Base-by-base conservation (phyloP, 2,329 filamentous ascomycete species). In the Claviceps sp. region DNA sequence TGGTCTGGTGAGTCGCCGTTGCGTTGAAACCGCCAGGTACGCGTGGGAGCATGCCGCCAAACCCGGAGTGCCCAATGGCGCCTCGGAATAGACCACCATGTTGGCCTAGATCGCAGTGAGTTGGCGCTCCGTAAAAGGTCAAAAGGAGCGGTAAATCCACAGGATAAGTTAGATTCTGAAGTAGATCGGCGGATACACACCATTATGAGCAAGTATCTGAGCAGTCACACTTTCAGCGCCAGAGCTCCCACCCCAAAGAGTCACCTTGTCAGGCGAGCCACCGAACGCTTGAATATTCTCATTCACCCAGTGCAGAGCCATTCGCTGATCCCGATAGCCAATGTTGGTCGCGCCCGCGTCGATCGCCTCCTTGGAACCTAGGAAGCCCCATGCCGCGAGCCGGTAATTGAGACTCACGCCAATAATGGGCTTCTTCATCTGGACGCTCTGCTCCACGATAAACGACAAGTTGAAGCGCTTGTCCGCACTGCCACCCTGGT, bases 161-260 rank as follows among this genome's bases (percentile, higher is more conserved):
- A 9, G 26, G 26, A 9, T 4, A 43, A 20, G 9, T 20, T 9
- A 43, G 8, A 14, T 0, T 13, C 4, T 2, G 17, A 43, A 23
- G 16, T 9, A 22, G 40, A 20, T 11, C 2, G 16, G 40, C 9
- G 3, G 11, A 13, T 2, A 13, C 39, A 9, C 11, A 42, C 43
- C 75, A 14, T 71, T 70, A 52, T 75, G 76, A 5, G 73, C 73
- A 17, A 71, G 60, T 1, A 75, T 63, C 46, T 77, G 74, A 2
- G 63, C 61, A 3, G 70, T 67, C 1, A 76, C 70, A 5, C 66
- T 71, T 51, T 68, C 70, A 20, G 63, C 74, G 2, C 75, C 75
- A 1, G 75, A 74, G 17, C 69, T 75, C 58, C 78, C 72, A 37
- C 72, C 76, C 62, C 69, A 77, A 39, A 77, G 64, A 1, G 71